Evolutionary conservation across 129 eudicot genomes (phyloP).

Genomic region (carrot (Daucus carota)): DH1_v3.0 NC_030382.2:40691501-40692000

Average conservation of each 20-base stretch:
- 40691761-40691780: conserved; percentile 20
- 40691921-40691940: conserved; percentile 51
- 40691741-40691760: conserved; percentile 12
- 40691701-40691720: neutral
- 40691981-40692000: conserved; percentile 33
- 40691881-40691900: conserved; percentile 2
- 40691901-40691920: neutral
- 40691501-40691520: neutral
- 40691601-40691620: neutral
- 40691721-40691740: neutral
- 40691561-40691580: neutral
- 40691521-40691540: neutral
- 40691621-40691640: conserved; percentile 6
- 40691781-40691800: conserved; percentile 17
- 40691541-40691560: neutral
- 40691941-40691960: conserved; percentile 72
- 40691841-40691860: conserved; percentile 20
- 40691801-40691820: conserved; percentile 10
- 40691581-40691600: neutral
- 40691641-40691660: neutral
- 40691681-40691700: neutral
- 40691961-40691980: conserved; percentile 55
- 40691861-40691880: conserved; percentile 13
- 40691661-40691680: neutral
- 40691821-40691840: neutral